Evolutionary conservation across 495 filamentous ascomycete genomes (phyloP).

Genomic region (Apodospora peruviana): DNA sequence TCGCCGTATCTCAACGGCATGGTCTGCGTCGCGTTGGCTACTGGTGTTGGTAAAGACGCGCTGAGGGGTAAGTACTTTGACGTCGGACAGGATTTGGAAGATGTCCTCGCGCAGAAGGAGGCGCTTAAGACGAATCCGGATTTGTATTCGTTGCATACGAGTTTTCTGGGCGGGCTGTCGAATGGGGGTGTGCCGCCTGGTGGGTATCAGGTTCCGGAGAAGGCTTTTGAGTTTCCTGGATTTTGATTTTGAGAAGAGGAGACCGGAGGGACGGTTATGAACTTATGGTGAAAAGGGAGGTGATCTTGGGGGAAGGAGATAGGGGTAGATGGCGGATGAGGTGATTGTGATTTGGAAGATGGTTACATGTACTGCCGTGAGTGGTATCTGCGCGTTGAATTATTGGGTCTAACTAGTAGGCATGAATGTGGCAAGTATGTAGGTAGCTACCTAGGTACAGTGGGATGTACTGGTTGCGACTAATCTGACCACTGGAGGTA

Average conservation of each 20-base stretch:
- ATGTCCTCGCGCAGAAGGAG: slow-evolving; percentile 22
- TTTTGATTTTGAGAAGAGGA: slow-evolving; percentile 16
- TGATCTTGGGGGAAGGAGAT: too few species aligned
- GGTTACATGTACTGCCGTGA: too few species aligned
- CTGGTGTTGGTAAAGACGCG: slow-evolving; percentile 20
- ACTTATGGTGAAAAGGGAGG: too few species aligned
- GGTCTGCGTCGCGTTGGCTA: slow-evolving; percentile 27
- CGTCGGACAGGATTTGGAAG: slow-evolving; percentile 28
- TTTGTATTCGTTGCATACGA: slow-evolving; percentile 22
- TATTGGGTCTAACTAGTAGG: too few species aligned
- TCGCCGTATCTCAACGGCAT: slow-evolving; percentile 32
- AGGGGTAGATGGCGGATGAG: too few species aligned
- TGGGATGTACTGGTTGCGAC: too few species aligned
- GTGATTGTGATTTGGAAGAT: too few species aligned
- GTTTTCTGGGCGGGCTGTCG: slow-evolving; percentile 20
- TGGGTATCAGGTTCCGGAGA: slow-evolving; percentile 11
- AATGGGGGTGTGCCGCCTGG: slow-evolving; percentile 14
- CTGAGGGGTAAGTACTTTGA: slow-evolving; percentile 26
- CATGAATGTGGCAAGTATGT: too few species aligned
- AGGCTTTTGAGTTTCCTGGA: slow-evolving; percentile 25
- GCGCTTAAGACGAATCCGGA: slow-evolving; percentile 14
- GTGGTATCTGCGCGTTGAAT: too few species aligned
- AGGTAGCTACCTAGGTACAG: too few species aligned
- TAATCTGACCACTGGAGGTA: too few species aligned
- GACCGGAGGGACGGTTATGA: too few species aligned